Evolutionary conservation across 1,284 basidiomycete genomes (phyloP), one percentile per base, ranked within the genome.

Genomic region (Boletus hoseneyae): DNA sequence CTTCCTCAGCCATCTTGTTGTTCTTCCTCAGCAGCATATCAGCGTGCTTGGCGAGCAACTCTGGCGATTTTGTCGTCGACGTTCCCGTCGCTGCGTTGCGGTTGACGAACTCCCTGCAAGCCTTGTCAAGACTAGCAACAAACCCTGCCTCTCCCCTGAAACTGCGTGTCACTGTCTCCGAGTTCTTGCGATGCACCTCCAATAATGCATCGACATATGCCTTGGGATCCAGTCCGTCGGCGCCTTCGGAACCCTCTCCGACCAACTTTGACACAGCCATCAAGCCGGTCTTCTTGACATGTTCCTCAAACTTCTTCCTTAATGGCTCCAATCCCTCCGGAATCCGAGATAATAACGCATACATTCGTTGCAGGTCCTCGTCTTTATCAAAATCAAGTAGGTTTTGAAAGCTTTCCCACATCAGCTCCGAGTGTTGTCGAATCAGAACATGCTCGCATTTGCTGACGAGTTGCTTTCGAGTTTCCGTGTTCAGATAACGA

Each of bases 71-170:
- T n/a, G 87, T 87, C 0, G 87, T 84, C 3, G 87, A 87, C 2
- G 78, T 73, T 3, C 88, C 88, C 15, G 91, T 94, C 4, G 93
- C 95, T 50, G 88, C 85, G 69, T 99, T 99, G 42, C 85, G 79
- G 70, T 99, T 99, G 68, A 96, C 91, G 66, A 96, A 98, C 66
- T 96, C 93, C 64, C 93, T 79, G 72, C 96, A 98, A 10, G 97
- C 97, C 78, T 94, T 84, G 72, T 99, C 97, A 39, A 99, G 78
- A 64, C 90, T 90, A 0, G 94, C 95, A 36, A 93, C 90, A 70
- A 99, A 99, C 1, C 94, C 94, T 33, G 94, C 87, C 70, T 99
- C 97, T 25, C 87, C 88, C 59, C 88, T 85, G 80, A 99, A 99
- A 56, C 92, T 93, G 50, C 90, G 80, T 46, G 85, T 80, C 54